Evolutionary conservation across 1,284 basidiomycete species (phyloP).

Genomic region (Trichosporon asahii): DNA sequence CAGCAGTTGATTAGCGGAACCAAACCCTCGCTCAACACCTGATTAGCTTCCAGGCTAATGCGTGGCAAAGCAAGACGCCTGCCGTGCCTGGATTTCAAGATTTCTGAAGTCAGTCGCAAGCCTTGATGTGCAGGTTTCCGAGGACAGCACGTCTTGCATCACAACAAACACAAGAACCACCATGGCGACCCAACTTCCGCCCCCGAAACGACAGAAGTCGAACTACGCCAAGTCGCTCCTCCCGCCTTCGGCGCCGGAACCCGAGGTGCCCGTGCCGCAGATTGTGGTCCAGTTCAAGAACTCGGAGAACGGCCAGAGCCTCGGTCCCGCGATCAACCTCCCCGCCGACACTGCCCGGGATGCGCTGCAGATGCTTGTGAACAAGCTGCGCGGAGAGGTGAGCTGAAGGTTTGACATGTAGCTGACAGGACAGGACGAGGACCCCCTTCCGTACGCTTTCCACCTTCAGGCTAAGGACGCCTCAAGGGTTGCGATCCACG

Average conservation of each 20-base stretch:
- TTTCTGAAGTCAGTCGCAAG: constrained; percentile 1
- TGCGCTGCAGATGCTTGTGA: constrained; percentile 77
- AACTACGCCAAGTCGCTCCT: constrained; percentile 60
- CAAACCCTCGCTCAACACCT: background rate
- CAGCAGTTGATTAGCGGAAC: background rate
- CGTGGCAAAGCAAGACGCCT: background rate
- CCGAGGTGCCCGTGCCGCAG: constrained; percentile 57
- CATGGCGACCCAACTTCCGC: constrained; percentile 79
- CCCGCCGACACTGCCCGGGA: constrained; percentile 83
- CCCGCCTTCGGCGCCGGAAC: constrained; percentile 57
- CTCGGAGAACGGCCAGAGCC: constrained; percentile 71
- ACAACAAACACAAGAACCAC: constrained; percentile 10
- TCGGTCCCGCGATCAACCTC: constrained; percentile 81
- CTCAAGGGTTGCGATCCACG: constrained; percentile 71
- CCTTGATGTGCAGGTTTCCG: background rate
- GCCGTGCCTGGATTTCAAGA: constrained; percentile 2
- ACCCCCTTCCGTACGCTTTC: constrained; percentile 85
- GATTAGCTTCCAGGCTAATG: background rate
- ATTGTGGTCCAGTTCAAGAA: constrained; percentile 87
- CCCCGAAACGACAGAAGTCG: constrained; percentile 77
- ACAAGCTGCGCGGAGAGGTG: constrained; percentile 73
- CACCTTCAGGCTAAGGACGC: constrained; percentile 60
- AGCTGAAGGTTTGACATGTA: constrained; percentile 26
- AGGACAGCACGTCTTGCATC: background rate
- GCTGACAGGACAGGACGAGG: constrained; percentile 61